Evolutionary conservation across 2,329 filamentous ascomycete species (phyloP).

Genomic region (Fusarium caatingaense): DNA sequence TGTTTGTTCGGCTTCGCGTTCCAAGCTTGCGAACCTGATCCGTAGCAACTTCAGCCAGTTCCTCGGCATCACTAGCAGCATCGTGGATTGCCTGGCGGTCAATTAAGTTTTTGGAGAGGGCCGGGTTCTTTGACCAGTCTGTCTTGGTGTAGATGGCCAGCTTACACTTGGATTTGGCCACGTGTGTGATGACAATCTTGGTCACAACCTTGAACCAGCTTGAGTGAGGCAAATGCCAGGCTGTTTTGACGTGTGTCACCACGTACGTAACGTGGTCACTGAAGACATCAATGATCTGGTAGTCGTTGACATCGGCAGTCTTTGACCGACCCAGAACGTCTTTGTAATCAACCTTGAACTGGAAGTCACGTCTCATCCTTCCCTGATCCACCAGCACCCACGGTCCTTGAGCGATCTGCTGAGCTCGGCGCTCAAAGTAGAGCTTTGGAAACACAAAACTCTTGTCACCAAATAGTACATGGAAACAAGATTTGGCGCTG

Average conservation of each 20-base stretch:
- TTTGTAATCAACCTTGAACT: constrained; percentile 77
- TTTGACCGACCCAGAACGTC: constrained; percentile 73
- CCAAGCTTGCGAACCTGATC: constrained; percentile 83
- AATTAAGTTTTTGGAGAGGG: constrained; percentile 70
- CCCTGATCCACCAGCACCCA: constrained; percentile 80
- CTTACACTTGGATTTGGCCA: constrained; percentile 92
- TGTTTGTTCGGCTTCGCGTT: constrained; percentile 77
- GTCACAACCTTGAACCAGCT: constrained; percentile 83
- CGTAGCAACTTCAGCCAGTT: constrained; percentile 79
- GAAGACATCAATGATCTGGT: constrained; percentile 86
- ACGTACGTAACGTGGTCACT: constrained; percentile 79
- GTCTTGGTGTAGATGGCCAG: constrained; percentile 87
- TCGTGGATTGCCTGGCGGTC: constrained; percentile 81
- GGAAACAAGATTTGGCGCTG: constrained; percentile 93
- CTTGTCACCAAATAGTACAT: constrained; percentile 96
- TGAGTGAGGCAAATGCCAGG: constrained; percentile 88
- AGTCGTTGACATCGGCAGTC: constrained; percentile 76
- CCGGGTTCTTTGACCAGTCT: constrained; percentile 81
- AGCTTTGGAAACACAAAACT: constrained; percentile 93
- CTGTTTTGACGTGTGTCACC: constrained; percentile 70
- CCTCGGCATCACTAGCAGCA: constrained; percentile 76
- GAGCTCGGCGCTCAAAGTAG: constrained; percentile 83
- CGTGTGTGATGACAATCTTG: constrained; percentile 93
- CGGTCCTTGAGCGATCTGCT: constrained; percentile 85
- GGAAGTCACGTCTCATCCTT: constrained; percentile 80